These are phyloP conservation scores for Dendrocalamus latiflorus DNA, from an alignment of 202 grass and related monocot genomes.

Conservation along the genomic window DNA sequence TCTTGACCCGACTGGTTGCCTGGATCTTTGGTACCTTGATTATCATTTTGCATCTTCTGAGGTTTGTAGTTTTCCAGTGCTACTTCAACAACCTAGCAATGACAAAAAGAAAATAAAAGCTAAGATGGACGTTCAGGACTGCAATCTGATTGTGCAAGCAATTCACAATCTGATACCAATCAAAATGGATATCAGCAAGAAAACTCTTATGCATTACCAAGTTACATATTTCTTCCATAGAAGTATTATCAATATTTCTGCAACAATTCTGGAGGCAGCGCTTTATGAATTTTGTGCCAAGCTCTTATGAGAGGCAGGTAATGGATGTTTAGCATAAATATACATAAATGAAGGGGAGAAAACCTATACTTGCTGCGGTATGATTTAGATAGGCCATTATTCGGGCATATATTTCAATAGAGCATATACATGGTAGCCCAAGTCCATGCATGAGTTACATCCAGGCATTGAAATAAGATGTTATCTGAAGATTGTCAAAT, in stretches of 20 bases:
- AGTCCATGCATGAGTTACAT: not conserved
- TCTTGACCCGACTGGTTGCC: conserved; percentile 49
- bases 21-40: conserved; percentile 33
- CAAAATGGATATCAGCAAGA: conserved; percentile 4
- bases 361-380: conserved; percentile 1
- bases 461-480: not conserved
- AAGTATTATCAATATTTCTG: conserved; percentile 5
- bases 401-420: not conserved
- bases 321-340: not conserved
- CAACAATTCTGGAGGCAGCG: not conserved
- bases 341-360: not conserved
- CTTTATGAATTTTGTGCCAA: not conserved
- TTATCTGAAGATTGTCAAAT: not conserved
- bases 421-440: not conserved
- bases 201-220: conserved; percentile 22
- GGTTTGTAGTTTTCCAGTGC: conserved; percentile 80
- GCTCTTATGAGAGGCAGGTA: not conserved
- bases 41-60: conserved; percentile 43
- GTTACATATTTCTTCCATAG: conserved; percentile 19
- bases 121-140: not conserved
- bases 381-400: not conserved
- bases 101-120: not conserved
- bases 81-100: conserved; percentile 76
- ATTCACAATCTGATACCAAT: not conserved
- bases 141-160: conserved; percentile 16